These are phyloP conservation scores for Dactylorhiza incarnata DNA, from an alignment of 106 monocot genomes.

Conservation along the genomic window DNA sequence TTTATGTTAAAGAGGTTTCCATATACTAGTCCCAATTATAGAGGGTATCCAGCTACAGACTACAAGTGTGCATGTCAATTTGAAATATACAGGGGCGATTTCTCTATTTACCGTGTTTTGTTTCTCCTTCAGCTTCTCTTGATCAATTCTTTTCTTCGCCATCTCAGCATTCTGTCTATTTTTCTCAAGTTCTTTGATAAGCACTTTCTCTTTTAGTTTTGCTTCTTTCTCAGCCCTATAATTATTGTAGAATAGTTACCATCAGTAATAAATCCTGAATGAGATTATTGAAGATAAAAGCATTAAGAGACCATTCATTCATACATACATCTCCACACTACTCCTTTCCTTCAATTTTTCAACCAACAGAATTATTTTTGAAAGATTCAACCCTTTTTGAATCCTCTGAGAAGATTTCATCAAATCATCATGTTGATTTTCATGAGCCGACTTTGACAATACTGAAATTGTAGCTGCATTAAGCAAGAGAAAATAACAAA, in stretches of 20 bases:
- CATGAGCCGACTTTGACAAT: constrained; percentile 24
- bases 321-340: constrained; percentile 57
- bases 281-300: background rate
- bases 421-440: constrained; percentile 24
- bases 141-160: constrained; percentile 56
- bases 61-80: background rate
- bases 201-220: constrained; percentile 52
- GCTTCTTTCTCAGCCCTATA: constrained; percentile 60
- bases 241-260: background rate
- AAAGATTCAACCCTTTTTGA: constrained; percentile 28
- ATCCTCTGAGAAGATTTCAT: constrained; percentile 51
- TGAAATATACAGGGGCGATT: background rate
- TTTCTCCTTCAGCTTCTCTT: constrained; percentile 59
- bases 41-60: background rate
- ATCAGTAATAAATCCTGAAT: background rate
- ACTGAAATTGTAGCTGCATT: constrained; percentile 40
- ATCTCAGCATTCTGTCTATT: constrained; percentile 39
- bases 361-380: constrained; percentile 45
- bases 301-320: constrained; percentile 1
- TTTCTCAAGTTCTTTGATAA: constrained; percentile 49
- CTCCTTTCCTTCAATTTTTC: constrained; percentile 52
- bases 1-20: background rate
- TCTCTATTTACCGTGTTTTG: constrained; percentile 38
- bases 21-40: background rate
- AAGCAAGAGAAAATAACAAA: background rate